phyloP scores from a whole-genome alignment of 2,329 filamentous ascomycete genomes.

The Colletotrichum trifolii region DNA sequence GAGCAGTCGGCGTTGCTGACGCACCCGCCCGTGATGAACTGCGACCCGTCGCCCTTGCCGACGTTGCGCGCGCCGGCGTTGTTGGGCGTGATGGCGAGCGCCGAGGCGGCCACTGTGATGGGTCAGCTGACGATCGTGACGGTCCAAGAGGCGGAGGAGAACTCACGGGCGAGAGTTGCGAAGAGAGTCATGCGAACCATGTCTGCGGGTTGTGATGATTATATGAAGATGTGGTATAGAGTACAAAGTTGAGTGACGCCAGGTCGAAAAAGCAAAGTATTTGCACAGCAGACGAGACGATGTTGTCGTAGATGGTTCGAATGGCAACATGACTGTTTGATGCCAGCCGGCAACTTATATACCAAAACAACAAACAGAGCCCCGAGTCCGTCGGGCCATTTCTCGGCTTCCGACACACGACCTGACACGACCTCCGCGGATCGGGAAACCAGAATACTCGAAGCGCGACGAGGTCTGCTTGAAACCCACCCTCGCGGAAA shows the following conservation, averaged over 20 bases:
- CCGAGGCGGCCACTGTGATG: conserved; percentile 36
- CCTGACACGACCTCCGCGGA: conserved; percentile 2
- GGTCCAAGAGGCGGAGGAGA: not conserved
- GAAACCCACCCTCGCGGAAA: conserved; percentile 14
- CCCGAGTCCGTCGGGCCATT: not conserved
- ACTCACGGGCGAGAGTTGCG: conserved; percentile 43
- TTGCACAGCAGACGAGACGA: conserved; percentile 16
- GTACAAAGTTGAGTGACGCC: conserved; percentile 14
- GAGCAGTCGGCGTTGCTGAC: conserved; percentile 43
- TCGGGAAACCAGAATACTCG: not conserved
- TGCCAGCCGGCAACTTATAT: too few species aligned
- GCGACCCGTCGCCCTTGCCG: conserved; percentile 36
- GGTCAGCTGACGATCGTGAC: not conserved
- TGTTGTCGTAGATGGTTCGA: not conserved
- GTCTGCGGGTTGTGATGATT: conserved; percentile 2
- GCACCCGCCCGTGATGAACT: conserved; percentile 47
- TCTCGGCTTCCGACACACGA: not conserved
- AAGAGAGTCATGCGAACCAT: conserved; percentile 43
- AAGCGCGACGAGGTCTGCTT: not conserved
- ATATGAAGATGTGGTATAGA: not conserved
- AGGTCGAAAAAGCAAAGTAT: conserved; percentile 30
- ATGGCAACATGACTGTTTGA: not conserved
- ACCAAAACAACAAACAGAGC: not conserved
- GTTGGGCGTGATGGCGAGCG: conserved; percentile 40
- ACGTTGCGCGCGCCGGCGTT: conserved; percentile 36